Percentiles rank a stretch among this genome's conserved stretches.
These are phyloP conservation scores for Rhodomyrtus tomentosa DNA, from an alignment of 345 rosid species.

Conservation along the genomic window DNA sequence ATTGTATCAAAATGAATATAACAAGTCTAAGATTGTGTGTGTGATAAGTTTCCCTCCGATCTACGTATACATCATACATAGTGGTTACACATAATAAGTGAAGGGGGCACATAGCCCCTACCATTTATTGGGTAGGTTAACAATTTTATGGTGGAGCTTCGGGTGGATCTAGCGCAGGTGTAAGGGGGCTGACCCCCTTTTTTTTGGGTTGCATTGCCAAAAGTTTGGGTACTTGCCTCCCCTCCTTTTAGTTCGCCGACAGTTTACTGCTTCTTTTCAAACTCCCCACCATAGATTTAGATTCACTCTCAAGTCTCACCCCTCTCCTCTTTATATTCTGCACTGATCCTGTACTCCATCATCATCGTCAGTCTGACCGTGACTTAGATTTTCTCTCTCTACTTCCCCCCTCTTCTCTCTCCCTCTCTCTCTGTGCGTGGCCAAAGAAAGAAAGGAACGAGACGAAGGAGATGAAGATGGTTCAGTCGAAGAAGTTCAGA, in stretches of 20 bases:
- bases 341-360: not conserved
- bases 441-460: not conserved
- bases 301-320: not conserved
- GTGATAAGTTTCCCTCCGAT: not conserved
- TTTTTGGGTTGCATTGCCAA: not conserved
- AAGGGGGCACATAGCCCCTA: not conserved
- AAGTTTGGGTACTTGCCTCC: not conserved
- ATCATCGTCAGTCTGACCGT: not conserved
- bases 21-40: too few species aligned
- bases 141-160: not conserved
- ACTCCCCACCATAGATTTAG: not conserved
- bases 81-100: not conserved
- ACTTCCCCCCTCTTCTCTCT: not conserved
- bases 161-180: not conserved
- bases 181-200: not conserved
- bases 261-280: not conserved
- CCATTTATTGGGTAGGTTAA: not conserved
- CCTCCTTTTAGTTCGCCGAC: slow-evolving; percentile 13
- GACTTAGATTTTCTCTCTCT: not conserved
- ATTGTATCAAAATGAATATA: too few species aligned
- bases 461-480: slow-evolving; percentile 9
- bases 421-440: not conserved
- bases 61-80: not conserved
- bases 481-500: slow-evolving; percentile 46
- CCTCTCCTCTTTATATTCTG: not conserved